A percentile compares a stretch with the other conserved stretches of the same genome.
These are phyloP conservation scores for Letharia lupina DNA, from an alignment of 495 filamentous ascomycete genomes.

Conservation along the genomic window DNA sequence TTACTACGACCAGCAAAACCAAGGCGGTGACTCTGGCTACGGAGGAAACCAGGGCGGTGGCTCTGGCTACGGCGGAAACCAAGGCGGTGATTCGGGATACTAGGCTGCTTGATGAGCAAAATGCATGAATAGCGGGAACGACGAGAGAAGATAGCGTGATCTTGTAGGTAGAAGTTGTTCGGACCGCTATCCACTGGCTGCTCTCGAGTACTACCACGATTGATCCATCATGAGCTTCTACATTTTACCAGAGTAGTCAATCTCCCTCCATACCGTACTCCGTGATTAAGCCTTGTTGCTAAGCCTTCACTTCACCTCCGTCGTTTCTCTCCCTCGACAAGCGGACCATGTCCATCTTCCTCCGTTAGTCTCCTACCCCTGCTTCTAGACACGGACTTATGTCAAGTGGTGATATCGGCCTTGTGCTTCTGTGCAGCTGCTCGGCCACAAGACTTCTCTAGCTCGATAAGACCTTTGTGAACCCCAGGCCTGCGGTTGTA, in stretches of 20 bases:
- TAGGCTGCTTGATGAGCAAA: not conserved
- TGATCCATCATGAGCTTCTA: not conserved
- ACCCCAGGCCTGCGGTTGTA: too few relatives aligned
- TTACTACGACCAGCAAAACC: slow-evolving; percentile 12
- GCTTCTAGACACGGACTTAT: not conserved
- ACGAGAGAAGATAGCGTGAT: not conserved
- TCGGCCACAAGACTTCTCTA: not conserved
- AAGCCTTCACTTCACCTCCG: not conserved
- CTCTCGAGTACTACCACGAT: not conserved
- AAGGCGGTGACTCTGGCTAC: not conserved
- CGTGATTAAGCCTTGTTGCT: not conserved
- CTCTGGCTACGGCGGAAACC: not conserved
- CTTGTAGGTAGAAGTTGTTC: not conserved
- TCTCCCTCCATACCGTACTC: not conserved
- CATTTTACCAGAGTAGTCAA: not conserved
- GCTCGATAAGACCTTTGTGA: too few relatives aligned
- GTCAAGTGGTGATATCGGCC: not conserved
- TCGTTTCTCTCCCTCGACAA: not conserved
- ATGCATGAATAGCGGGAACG: not conserved
- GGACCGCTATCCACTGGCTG: not conserved
- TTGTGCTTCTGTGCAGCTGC: not conserved
- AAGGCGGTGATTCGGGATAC: slow-evolving; percentile 1
- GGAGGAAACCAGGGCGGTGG: not conserved
- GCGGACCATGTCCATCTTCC: not conserved
- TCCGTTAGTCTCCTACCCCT: not conserved